Evolutionary conservation across 257 asterid species (phyloP), one percentile per base, ranked within the genome.

Genomic region (Lithospermum erythrorhizon): DNA sequence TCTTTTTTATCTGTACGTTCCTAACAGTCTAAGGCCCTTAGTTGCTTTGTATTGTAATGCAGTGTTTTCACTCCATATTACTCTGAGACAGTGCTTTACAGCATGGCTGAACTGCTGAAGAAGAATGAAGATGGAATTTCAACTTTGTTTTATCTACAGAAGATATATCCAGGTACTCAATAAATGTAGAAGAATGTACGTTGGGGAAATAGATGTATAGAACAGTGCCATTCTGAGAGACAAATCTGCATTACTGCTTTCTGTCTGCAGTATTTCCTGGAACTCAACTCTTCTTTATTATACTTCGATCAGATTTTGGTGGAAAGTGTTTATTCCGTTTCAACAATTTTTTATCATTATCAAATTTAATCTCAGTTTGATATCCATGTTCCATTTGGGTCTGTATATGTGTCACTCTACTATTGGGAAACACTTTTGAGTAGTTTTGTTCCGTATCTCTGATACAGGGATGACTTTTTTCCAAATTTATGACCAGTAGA

Each of bases 91-190:
- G 98, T 91, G 79, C 95, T 91, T 60, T 91, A 91, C 84, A 88
- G 97, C 80, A 88, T 91, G 98, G 9, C 95, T 60, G 98, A 91
- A 58, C 95, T 91, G 68, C 90, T 74, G 27, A 75, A 88, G 83
- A 83, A 80, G 80, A 91, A 91, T 81, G 98, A 91, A 79, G 98
- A 91, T 75, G 98, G 97, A 65, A 91, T 91, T 79, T 75, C 97
- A 61, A 86, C 95, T 70, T 77, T 91, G 78, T 91, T 91, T 82
- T 91, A 91, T 82, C 97, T 91, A 63, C 96, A 88, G 72, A 91
- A 91, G 72, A 91, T 91, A 78, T 91, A 86, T 78, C 98, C 98
- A 65, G 98, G 98, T 86, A 81, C 51, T 48, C 53, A 41, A 45
- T 18, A 60, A 62, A 61, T 57, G 22, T 41, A 61, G 23, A 5